These are phyloP conservation scores for Zygotorulaspora florentina DNA, from an alignment of 805 yeast genomes.

Conservation along the genomic window DNA sequence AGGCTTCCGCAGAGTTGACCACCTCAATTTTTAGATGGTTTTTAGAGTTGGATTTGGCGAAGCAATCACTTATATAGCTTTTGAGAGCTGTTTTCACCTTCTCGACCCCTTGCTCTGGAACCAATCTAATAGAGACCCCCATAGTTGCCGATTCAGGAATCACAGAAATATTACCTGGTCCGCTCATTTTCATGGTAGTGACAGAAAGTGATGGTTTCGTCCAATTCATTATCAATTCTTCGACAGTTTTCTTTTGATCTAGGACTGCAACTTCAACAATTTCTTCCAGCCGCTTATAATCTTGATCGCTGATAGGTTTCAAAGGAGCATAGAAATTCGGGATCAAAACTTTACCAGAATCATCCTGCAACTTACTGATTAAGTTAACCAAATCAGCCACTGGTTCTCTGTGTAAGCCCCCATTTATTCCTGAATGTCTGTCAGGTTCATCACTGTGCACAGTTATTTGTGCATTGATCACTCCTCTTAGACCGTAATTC, in stretches of 20 bases:
- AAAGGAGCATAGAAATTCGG: constrained; percentile 74
- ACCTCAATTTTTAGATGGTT: constrained; percentile 60
- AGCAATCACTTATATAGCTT: constrained; percentile 44
- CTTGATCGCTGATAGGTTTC: constrained; percentile 51
- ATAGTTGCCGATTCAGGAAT: constrained; percentile 81
- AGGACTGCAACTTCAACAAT: constrained; percentile 44
- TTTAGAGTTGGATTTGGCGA: constrained; percentile 48
- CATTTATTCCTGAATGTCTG: constrained; percentile 94
- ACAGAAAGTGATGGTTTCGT: constrained; percentile 83
- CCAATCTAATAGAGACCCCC: constrained; percentile 75
- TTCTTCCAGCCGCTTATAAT: constrained; percentile 56
- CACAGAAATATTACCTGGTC: constrained; percentile 85
- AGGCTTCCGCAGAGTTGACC: constrained; percentile 87
- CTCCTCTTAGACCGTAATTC: constrained; percentile 92
- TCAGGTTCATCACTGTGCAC: constrained; percentile 75
- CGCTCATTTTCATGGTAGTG: constrained; percentile 80
- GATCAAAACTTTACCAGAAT: constrained; percentile 51
- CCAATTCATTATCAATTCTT: constrained; percentile 76
- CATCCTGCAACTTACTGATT: constrained; percentile 57
- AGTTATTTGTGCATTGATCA: constrained; percentile 71
- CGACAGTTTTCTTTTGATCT: constrained; percentile 34
- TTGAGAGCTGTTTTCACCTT: constrained; percentile 51
- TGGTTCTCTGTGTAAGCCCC: constrained; percentile 87
- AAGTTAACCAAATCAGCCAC: constrained; percentile 77
- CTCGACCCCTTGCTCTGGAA: constrained; percentile 77